phyloP scores from a whole-genome alignment of 257 asterid species.

The Thymus quinquecostatus region DNA sequence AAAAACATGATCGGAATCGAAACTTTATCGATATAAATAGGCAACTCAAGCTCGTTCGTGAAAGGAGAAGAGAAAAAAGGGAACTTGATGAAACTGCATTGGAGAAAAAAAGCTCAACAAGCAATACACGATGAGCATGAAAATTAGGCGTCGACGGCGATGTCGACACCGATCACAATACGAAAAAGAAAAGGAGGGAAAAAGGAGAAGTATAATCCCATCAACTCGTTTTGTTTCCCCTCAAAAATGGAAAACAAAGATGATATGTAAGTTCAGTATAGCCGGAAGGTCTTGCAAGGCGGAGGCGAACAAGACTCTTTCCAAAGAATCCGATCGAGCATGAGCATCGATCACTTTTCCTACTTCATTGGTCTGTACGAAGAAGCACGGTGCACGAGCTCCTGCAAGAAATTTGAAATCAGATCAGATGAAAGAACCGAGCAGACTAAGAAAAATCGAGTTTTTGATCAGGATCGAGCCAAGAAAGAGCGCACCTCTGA shows the following conservation, averaged over 20 bases:
- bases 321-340: slow-evolving; percentile 8
- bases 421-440: not conserved
- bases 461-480: not conserved
- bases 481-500: slow-evolving; percentile 58
- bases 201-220: slow-evolving; percentile 21
- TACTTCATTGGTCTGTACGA: slow-evolving; percentile 51
- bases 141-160: slow-evolving; percentile 17
- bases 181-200: not conserved
- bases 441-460: not conserved
- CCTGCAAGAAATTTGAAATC: slow-evolving; percentile 42
- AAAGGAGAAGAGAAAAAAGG: not conserved
- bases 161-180: slow-evolving; percentile 27
- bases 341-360: slow-evolving; percentile 26
- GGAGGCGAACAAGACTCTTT: slow-evolving; percentile 24
- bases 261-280: slow-evolving; percentile 31
- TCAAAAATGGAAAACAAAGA: slow-evolving; percentile 16
- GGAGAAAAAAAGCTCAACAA: slow-evolving; percentile 21
- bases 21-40: too few species aligned
- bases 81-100: too few species aligned
- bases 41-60: not conserved
- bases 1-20: too few species aligned
- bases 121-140: slow-evolving; percentile 10
- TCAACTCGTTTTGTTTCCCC: slow-evolving; percentile 32
- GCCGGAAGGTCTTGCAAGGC: slow-evolving; percentile 33
- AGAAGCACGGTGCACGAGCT: slow-evolving; percentile 54